Evolutionary conservation across 352 stramenopile genomes (phyloP).

Genomic region (Globisporangium camurandrum): DNA sequence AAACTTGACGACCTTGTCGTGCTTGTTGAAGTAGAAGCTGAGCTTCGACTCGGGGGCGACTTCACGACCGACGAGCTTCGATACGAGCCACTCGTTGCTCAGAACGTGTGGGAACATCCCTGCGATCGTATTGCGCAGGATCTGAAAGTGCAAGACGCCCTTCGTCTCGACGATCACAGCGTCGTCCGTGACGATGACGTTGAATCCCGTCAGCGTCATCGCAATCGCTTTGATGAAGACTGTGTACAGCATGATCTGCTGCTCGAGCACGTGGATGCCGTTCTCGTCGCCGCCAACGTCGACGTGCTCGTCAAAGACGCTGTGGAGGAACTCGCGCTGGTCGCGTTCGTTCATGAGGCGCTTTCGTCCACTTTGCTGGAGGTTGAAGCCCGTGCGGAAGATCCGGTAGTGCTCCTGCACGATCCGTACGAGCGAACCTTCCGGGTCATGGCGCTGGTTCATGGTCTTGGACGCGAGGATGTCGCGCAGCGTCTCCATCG

Average conservation of each 20-base stretch:
- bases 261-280: constrained; percentile 25
- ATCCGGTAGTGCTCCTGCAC: constrained; percentile 21
- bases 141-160: constrained; percentile 27
- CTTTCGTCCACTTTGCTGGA: constrained; percentile 9
- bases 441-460: constrained; percentile 13
- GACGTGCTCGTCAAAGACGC: constrained; percentile 25
- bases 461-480: constrained; percentile 20
- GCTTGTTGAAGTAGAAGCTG: constrained; percentile 30
- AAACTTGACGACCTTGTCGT: constrained; percentile 22
- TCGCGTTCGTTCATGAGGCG: constrained; percentile 15
- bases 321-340: constrained; percentile 27
- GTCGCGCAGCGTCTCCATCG: constrained; percentile 16
- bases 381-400: constrained; percentile 17
- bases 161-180: constrained; percentile 25
- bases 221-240: constrained; percentile 31
- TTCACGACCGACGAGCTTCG: constrained; percentile 30
- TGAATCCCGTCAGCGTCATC: constrained; percentile 18
- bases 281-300: constrained; percentile 25
- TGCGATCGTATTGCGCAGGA: constrained; percentile 34
- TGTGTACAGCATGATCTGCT: constrained; percentile 39
- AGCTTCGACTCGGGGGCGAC: constrained; percentile 17
- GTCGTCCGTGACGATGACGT: constrained; percentile 27
- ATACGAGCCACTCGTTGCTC: constrained; percentile 27
- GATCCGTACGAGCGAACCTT: constrained; percentile 20
- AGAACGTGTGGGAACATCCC: constrained; percentile 38